These are phyloP conservation scores for Backusella parvicylindrica DNA, from an alignment of 192 early-diverging fungal species.

Conservation along the genomic window DNA sequence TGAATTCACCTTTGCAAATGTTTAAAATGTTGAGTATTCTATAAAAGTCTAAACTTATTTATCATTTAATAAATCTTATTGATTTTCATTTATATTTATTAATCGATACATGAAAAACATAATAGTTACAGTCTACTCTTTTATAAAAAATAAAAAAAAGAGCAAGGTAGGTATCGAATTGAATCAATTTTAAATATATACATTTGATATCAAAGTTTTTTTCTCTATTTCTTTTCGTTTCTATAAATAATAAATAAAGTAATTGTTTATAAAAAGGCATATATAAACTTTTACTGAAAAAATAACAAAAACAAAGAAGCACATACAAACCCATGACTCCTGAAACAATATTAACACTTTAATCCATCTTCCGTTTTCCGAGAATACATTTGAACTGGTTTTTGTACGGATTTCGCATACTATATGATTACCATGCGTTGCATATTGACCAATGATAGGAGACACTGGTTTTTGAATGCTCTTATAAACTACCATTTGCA, in stretches of 20 bases:
- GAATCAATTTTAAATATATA: no score
- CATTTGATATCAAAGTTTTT: no score
- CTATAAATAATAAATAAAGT: background rate
- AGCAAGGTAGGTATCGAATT: no score
- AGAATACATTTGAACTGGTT: background rate
- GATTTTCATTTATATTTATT: background rate
- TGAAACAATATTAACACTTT: background rate
- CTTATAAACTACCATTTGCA: background rate
- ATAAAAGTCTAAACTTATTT: no score
- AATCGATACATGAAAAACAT: background rate
- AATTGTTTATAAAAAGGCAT: background rate
- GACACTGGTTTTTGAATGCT: background rate
- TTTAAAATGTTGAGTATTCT: no score
- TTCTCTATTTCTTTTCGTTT: no score
- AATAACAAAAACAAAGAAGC: background rate
- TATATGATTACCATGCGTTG: background rate
- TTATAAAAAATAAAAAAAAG: no score
- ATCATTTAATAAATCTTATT: no score
- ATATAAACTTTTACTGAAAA: background rate
- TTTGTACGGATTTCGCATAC: background rate
- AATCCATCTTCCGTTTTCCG: background rate
- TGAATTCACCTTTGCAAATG: no score
- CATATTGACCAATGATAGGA: background rate
- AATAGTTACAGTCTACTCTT: background rate
- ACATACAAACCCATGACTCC: background rate